These are phyloP conservation scores for Naganishia vaughanmartiniae DNA, from an alignment of 768 basidiomycete species.

Conservation along the genomic window DNA sequence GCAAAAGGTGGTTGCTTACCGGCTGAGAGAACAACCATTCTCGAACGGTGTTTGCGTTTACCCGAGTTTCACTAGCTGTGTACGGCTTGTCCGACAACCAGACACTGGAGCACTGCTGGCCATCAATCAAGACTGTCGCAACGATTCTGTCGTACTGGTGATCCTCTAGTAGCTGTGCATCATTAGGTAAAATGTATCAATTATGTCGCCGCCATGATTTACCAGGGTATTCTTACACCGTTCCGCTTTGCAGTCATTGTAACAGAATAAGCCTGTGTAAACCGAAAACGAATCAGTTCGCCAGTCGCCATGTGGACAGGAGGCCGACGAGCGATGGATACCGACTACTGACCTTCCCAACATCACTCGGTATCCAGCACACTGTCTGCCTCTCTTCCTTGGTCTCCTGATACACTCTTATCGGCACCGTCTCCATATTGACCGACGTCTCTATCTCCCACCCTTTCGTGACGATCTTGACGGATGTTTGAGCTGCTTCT, in stretches of 20 bases:
- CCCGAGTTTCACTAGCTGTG: background rate
- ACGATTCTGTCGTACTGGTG: background rate
- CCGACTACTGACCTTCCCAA: background rate
- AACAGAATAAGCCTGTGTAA: background rate
- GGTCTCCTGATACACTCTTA: constrained; percentile 7
- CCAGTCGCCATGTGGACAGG: background rate
- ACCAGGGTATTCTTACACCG: background rate
- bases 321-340: too few relatives aligned
- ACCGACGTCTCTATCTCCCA: constrained; percentile 11
- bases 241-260: constrained; percentile 1
- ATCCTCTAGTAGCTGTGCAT: constrained; percentile 4
- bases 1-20: background rate
- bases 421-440: constrained; percentile 7
- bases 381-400: background rate
- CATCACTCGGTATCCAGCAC: constrained; percentile 10
- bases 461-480: background rate
- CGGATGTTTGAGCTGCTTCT: background rate
- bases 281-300: background rate
- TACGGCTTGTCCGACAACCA: background rate
- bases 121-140: background rate
- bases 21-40: constrained; percentile 16
- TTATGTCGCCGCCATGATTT: background rate
- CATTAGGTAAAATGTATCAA: background rate
- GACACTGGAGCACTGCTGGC: constrained; percentile 2
- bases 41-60: background rate